phyloP scores from a whole-genome alignment of 2,329 filamentous ascomycete species.

The Penicillium occitanis region DNA sequence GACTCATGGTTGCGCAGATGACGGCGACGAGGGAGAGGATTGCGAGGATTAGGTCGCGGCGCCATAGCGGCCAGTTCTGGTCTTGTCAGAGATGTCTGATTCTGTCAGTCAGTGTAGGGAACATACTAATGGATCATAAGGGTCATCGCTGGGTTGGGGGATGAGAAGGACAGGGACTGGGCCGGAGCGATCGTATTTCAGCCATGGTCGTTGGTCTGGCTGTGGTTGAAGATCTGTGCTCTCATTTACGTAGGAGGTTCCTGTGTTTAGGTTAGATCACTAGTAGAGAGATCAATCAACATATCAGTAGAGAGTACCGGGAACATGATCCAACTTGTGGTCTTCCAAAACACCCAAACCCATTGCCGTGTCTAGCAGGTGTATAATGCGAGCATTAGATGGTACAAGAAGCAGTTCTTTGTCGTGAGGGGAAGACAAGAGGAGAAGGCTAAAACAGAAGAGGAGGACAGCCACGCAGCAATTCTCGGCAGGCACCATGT shows the following conservation, averaged over 20 bases:
- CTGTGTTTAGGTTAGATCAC: conserved; percentile 24
- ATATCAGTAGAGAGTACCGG: conserved; percentile 54
- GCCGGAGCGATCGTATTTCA: conserved; percentile 73
- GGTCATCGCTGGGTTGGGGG: conserved; percentile 87
- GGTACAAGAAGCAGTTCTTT: neutral
- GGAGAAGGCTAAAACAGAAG: neutral
- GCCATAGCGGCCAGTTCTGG: conserved; percentile 80
- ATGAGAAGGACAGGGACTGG: conserved; percentile 73
- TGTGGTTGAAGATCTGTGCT: conserved; percentile 39
- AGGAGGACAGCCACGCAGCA: neutral
- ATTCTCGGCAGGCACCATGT: neutral
- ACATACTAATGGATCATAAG: conserved; percentile 76
- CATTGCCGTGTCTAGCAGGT: conserved; percentile 51
- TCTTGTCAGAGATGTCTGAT: neutral
- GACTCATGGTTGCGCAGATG: conserved; percentile 78
- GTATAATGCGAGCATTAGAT: neutral
- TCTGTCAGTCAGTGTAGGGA: neutral
- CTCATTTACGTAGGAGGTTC: conserved; percentile 57
- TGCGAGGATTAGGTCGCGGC: conserved; percentile 75
- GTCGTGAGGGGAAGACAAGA: neutral
- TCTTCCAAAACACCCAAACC: conserved; percentile 74
- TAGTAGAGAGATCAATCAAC: neutral
- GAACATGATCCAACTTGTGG: conserved; percentile 65
- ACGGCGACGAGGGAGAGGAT: conserved; percentile 78
- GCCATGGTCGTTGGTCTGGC: conserved; percentile 36